phyloP scores from a whole-genome alignment of 441 rosid species.

The Erodium texanum region DNA sequence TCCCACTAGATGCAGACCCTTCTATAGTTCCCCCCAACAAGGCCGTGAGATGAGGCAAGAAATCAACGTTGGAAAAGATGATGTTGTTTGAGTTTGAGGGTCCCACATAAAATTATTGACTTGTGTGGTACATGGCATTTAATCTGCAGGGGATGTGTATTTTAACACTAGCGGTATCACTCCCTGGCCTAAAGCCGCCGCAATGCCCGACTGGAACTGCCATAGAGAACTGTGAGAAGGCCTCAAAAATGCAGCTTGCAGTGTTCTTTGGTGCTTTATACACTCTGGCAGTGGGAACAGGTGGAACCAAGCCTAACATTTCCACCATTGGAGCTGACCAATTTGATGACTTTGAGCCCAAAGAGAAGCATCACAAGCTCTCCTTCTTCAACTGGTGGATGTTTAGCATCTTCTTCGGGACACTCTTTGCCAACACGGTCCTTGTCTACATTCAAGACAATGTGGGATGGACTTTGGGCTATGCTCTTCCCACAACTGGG shows the following conservation, averaged over 20 bases:
- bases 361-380: constrained; percentile 61
- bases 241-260: constrained; percentile 49
- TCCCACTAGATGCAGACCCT: too few relatives aligned
- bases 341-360: constrained; percentile 70
- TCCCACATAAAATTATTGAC: neutral
- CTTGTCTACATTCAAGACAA: constrained; percentile 87
- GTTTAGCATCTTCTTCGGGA: constrained; percentile 88
- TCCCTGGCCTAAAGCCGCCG: constrained; percentile 64
- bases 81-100: neutral
- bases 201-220: constrained; percentile 27
- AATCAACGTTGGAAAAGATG: too few relatives aligned
- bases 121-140: neutral
- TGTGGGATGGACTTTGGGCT: constrained; percentile 74
- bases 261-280: constrained; percentile 66
- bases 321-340: constrained; percentile 90
- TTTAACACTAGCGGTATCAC: constrained; percentile 62
- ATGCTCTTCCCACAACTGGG: constrained; percentile 67
- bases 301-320: constrained; percentile 90
- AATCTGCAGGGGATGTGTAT: constrained; percentile 57
- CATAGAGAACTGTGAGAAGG: constrained; percentile 37
- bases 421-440: constrained; percentile 69
- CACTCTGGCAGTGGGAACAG: constrained; percentile 61
- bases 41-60: too few relatives aligned
- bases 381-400: constrained; percentile 99
- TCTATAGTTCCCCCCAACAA: too few relatives aligned